These are phyloP conservation scores for Rhodamnia argentea DNA, from an alignment of 345 rosid species.

Conservation along the genomic window DNA sequence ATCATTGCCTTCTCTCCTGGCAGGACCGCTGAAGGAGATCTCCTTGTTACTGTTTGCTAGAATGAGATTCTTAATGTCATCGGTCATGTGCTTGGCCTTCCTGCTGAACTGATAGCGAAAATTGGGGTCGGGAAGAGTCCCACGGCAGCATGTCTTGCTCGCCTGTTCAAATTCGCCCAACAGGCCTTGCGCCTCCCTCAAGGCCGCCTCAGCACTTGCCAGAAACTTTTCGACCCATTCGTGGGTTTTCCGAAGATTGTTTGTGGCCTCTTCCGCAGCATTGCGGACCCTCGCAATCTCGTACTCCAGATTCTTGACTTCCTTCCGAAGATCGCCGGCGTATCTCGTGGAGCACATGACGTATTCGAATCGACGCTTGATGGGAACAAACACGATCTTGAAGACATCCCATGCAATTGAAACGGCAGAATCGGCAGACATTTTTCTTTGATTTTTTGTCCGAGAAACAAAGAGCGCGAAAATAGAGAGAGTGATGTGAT, in stretches of 20 bases:
- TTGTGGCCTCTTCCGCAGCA: no score
- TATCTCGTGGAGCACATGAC: no score
- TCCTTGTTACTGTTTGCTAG: neutral
- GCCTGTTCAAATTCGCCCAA: fast-evolving
- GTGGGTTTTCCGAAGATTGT: no score
- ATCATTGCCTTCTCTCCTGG: no score
- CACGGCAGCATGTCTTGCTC: neutral
- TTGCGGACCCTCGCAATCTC: no score
- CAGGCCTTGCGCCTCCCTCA: fast-evolving
- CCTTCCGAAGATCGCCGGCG: no score
- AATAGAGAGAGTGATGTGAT: neutral
- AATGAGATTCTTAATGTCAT: neutral
- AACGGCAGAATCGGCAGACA: neutral
- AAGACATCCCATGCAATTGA: neutral
- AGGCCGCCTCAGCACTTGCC: no score
- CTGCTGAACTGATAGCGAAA: neutral
- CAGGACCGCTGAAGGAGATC: neutral
- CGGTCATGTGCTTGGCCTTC: neutral
- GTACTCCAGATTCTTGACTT: no score
- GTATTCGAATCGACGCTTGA: no score
- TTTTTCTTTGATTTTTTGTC: neutral
- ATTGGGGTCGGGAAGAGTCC: neutral
- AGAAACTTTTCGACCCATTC: no score
- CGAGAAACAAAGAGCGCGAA: neutral
- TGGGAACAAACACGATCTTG: neutral